phyloP scores from a whole-genome alignment of 805 yeast genomes.

The Candida stauntonica region DNA sequence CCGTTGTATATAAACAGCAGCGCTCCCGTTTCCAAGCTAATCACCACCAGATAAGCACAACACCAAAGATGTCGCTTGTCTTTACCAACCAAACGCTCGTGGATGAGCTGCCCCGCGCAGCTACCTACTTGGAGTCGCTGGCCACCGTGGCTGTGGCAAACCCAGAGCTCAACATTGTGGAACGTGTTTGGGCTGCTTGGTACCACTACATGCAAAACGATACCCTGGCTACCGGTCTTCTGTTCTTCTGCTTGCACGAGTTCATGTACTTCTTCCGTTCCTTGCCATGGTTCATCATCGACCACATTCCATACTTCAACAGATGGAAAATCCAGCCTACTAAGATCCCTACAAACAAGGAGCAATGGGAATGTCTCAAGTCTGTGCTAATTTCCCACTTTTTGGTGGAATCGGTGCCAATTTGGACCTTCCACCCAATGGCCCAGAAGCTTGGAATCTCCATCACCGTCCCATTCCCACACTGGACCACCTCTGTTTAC shows the following conservation, averaged over 20 bases:
- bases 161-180: constrained; percentile 34
- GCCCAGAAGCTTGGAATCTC: constrained; percentile 78
- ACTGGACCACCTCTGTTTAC: constrained; percentile 46
- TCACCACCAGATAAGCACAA: no score
- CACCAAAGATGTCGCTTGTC: constrained; percentile 21
- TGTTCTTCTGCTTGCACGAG: constrained; percentile 83
- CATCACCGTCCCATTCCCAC: constrained; percentile 82
- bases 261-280: constrained; percentile 87
- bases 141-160: constrained; percentile 8
- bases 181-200: constrained; percentile 85
- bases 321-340: constrained; percentile 87
- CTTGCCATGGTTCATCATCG: constrained; percentile 88
- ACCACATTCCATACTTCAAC: constrained; percentile 78
- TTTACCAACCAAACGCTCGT: constrained; percentile 16
- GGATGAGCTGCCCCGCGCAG: constrained; percentile 15
- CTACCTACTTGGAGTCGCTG: constrained; percentile 14
- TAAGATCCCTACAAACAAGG: constrained; percentile 71
- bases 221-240: constrained; percentile 83
- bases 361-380: constrained; percentile 91
- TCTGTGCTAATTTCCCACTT: constrained; percentile 82
- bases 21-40: no score
- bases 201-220: constrained; percentile 84
- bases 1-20: neutral
- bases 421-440: constrained; percentile 95
- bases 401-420: constrained; percentile 91